A percentile compares a stretch with the other conserved stretches of the same genome.
phyloP scores from a whole-genome alignment of 129 eudicot species.

The Calendula officinalis region DNA sequence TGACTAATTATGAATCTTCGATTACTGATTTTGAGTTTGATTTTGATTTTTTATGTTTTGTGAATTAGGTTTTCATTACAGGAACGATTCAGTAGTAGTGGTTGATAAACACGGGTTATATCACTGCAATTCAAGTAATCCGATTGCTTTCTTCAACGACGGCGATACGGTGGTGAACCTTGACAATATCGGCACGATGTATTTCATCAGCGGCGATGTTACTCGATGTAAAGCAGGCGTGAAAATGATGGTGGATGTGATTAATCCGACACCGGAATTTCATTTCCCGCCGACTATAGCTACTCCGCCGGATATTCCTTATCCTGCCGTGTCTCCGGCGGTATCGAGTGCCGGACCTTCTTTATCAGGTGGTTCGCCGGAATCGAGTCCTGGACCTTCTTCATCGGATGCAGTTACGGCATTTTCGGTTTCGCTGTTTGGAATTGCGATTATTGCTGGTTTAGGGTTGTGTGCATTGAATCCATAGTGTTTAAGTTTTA shows the following conservation, averaged over 20 bases:
- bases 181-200: conserved; percentile 41
- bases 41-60: not conserved
- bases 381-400: conserved; percentile 6
- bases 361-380: conserved; percentile 30
- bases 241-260: conserved; percentile 46
- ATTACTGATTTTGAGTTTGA: not conserved
- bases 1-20: not conserved
- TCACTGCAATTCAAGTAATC: conserved; percentile 50
- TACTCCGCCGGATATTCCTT: conserved; percentile 21
- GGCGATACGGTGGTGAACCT: conserved; percentile 49
- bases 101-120: conserved; percentile 66
- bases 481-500: conserved; percentile 6
- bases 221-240: conserved; percentile 60
- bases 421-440: not conserved
- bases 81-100: conserved; percentile 52
- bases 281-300: conserved; percentile 20
- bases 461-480: conserved; percentile 14
- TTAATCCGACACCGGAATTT: conserved; percentile 12
- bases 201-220: conserved; percentile 55
- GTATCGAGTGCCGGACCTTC: not conserved
- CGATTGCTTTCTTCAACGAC: conserved; percentile 35
- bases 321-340: conserved; percentile 19
- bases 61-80: conserved; percentile 61
- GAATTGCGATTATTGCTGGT: conserved; percentile 25
- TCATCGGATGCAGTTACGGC: not conserved